These are phyloP conservation scores for Paraphaeosphaeria sporulosa DNA, from an alignment of 2,329 filamentous ascomycete species.

Conservation along the genomic window DNA sequence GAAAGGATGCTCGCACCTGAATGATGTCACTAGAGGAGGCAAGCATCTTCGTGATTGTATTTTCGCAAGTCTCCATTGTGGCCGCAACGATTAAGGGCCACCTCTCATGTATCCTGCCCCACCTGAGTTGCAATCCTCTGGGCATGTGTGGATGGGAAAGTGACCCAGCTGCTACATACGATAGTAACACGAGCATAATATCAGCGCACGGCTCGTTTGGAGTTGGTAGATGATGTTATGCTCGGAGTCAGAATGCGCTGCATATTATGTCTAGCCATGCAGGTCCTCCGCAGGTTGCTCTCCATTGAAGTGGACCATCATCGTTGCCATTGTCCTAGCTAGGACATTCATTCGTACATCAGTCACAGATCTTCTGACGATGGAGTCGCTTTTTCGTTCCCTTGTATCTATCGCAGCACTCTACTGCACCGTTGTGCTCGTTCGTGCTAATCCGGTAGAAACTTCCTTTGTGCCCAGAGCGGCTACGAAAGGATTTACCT, in stretches of 20 bases:
- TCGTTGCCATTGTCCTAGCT: not conserved
- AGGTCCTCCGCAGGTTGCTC: too few species aligned
- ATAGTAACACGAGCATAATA: not conserved
- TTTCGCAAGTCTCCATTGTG: too few species aligned
- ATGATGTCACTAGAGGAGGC: not conserved
- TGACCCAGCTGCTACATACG: not conserved
- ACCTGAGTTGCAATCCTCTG: not conserved
- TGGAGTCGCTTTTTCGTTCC: slow-evolving; percentile 22
- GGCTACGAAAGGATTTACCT: slow-evolving; percentile 21
- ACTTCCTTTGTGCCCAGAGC: slow-evolving; percentile 21
- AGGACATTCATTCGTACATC: not conserved
- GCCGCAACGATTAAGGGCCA: not conserved
- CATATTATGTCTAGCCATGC: not conserved
- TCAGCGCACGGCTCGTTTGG: not conserved
- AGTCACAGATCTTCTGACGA: slow-evolving; percentile 8
- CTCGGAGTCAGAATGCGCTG: not conserved
- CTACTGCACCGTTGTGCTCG: slow-evolving; percentile 14
- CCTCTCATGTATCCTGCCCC: not conserved
- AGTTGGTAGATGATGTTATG: not conserved
- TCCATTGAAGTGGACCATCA: too few species aligned
- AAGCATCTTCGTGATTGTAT: not conserved
- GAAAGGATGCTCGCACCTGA: not conserved
- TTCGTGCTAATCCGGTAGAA: slow-evolving; percentile 19
- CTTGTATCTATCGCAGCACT: slow-evolving; percentile 19
- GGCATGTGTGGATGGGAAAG: not conserved